Conservation (phyloP, 192 early-diverging fungal genomes). For the Backusella morwellensis region DNA sequence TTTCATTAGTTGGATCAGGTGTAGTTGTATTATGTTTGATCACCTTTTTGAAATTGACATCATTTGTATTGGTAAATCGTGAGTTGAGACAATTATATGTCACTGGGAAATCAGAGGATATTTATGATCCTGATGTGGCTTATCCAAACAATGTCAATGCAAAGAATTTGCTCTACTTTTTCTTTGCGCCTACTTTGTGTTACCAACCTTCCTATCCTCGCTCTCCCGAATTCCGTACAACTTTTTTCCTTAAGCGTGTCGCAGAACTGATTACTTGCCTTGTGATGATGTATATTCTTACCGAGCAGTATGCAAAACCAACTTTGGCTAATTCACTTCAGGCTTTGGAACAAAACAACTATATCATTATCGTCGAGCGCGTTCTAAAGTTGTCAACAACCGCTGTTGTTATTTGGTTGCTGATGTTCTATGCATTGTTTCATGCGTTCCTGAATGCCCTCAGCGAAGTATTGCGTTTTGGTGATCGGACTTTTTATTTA, state of each 20-base stretch:
- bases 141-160: conserved; percentile 77
- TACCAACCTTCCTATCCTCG: conserved; percentile 87
- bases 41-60: conserved; percentile 80
- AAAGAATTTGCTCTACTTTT: conserved; percentile 70
- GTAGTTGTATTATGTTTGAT: conserved; percentile 61
- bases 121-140: conserved; percentile 46
- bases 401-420: conserved; percentile 80
- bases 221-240: conserved; percentile 57
- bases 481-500: conserved; percentile 84
- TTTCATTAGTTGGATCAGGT: conserved; percentile 54
- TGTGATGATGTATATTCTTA: conserved; percentile 77
- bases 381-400: conserved; percentile 83
- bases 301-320: conserved; percentile 78
- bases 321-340: conserved; percentile 74
- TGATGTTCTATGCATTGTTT: conserved; percentile 88
- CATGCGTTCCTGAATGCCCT: conserved; percentile 78
- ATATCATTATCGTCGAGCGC: conserved; percentile 70
- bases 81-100: conserved; percentile 56
- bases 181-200: conserved; percentile 80
- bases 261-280: conserved; percentile 64
- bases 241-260: conserved; percentile 79
- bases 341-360: conserved; percentile 67
- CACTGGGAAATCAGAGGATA: conserved; percentile 30
- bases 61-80: conserved; percentile 74
- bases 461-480: conserved; percentile 83